Base-by-base conservation (phyloP, 2,329 filamentous ascomycete species). In the Paecilomyces formosus region DNA sequence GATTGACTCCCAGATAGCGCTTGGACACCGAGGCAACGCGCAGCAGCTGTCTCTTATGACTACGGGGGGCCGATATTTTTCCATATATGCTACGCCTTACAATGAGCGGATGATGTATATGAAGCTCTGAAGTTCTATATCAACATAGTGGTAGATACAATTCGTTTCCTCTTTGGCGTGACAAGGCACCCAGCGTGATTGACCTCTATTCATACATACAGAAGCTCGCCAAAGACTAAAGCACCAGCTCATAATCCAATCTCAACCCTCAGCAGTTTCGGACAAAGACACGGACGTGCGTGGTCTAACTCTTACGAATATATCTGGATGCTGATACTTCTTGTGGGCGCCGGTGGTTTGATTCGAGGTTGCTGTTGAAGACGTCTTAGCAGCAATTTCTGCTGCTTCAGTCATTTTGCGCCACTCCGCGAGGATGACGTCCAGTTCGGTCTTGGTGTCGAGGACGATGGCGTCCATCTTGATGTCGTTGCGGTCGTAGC, bases 391-490 rank as follows among this genome's bases (percentile, higher is more conserved):
- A 3, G 55, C 55, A 3, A 35, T 35, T 51, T 57, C 58, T 15
- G 51, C 50, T 11, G 51, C 58, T 1, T 18, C 58, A 5, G 35
- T 57, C 2, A n/a, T 35, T 33, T 65, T 72, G 64, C 76, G 78
- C 85, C 85, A 87, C 68, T 85, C 84, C 13, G 79, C 77, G 24
- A 87, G 65, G 64, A 86, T 70, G 6, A 84, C 83, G 61, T 79
- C 78, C 18, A 84, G 78, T 70, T 87, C 85, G 45, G 76, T 76
- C 60, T 82, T 74, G 51, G 83, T 75, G 66, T 88, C 85, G 62
- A 85, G 83, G 2, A 84, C 81, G 55, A 87, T 82, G 3, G 82
- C 83, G 68, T 87, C 85, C 79, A 87, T 85, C 66, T 86, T 86
- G 71, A 88, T 87, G 66, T 87, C 85, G 58, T 86, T 86, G 65